Percentiles rank a stretch among this genome's conserved stretches.
Evolutionary conservation across 2,329 filamentous ascomycete genomes (phyloP).

Genomic region (Aphanoascus verrucosus): DNA sequence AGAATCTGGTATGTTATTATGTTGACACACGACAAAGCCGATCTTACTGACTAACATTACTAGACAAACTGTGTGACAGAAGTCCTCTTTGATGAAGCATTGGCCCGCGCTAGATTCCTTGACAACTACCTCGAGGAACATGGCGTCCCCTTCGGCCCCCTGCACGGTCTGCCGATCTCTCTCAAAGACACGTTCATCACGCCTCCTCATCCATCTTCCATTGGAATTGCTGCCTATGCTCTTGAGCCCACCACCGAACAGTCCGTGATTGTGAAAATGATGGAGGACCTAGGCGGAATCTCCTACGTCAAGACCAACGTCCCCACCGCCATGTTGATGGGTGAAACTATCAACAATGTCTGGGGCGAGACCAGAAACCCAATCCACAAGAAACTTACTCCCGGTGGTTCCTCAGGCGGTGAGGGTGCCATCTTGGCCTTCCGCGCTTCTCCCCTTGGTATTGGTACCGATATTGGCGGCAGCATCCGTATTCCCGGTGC

Average conservation of each 20-base stretch:
- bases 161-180: conserved; percentile 53
- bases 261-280: conserved; percentile 40
- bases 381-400: conserved; percentile 43
- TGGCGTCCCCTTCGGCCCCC: conserved; percentile 43
- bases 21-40: conserved; percentile 18
- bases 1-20: conserved; percentile 43
- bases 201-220: conserved; percentile 13
- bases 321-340: conserved; percentile 20
- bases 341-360: conserved; percentile 53
- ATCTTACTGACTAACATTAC: conserved; percentile 23
- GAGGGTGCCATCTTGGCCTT: conserved; percentile 48
- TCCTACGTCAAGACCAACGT: conserved; percentile 48
- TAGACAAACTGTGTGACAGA: conserved; percentile 52
- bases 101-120: conserved; percentile 39
- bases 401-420: conserved; percentile 49
- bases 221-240: conserved; percentile 19
- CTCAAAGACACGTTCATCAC: conserved; percentile 42
- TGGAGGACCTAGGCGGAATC: conserved; percentile 45
- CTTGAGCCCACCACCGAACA: conserved; percentile 43
- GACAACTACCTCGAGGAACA: conserved; percentile 38
- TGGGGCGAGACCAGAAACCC: conserved; percentile 50
- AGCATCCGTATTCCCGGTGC: conserved; percentile 49
- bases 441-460: conserved; percentile 44
- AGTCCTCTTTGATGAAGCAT: conserved; percentile 44
- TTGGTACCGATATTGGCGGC: conserved; percentile 46